phyloP scores from a whole-genome alignment of 495 filamentous ascomycete species.

The Aspergillus carlsbadensis region DNA sequence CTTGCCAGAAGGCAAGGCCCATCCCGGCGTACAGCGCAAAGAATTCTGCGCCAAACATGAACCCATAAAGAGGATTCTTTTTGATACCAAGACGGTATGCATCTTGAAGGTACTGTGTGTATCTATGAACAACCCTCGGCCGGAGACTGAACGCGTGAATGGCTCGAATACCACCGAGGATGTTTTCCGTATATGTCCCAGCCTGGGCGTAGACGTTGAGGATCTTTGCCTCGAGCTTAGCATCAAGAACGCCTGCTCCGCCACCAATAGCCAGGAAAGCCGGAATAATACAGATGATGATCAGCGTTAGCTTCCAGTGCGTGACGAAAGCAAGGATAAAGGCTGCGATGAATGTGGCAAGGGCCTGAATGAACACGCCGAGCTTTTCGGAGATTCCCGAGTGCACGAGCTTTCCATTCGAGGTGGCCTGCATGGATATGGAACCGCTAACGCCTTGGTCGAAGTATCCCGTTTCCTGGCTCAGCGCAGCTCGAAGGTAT shows the following conservation, averaged over 20 bases:
- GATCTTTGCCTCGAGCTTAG: constrained; percentile 73
- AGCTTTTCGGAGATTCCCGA: constrained; percentile 87
- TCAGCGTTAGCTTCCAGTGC: constrained; percentile 80
- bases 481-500: constrained; percentile 55
- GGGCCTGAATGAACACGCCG: constrained; percentile 66
- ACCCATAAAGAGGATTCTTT: constrained; percentile 62
- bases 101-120: constrained; percentile 66
- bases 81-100: constrained; percentile 78
- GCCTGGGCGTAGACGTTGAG: constrained; percentile 78
- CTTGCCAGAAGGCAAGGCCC: constrained; percentile 92
- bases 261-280: constrained; percentile 73
- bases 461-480: constrained; percentile 90
- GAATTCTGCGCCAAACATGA: constrained; percentile 83
- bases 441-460: constrained; percentile 88
- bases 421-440: constrained; percentile 86
- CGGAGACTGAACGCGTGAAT: constrained; percentile 89
- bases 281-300: constrained; percentile 73
- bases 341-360: constrained; percentile 78
- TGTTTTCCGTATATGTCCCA: constrained; percentile 88
- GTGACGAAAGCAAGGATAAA: constrained; percentile 85
- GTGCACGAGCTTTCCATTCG: constrained; percentile 84
- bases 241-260: constrained; percentile 62
- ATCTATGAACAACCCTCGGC: constrained; percentile 78
- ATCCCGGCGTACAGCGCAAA: constrained; percentile 82
- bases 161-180: constrained; percentile 88